Conservation (phyloP, 345 rosid genomes). For the Rhodamnia rubescens region DNA sequence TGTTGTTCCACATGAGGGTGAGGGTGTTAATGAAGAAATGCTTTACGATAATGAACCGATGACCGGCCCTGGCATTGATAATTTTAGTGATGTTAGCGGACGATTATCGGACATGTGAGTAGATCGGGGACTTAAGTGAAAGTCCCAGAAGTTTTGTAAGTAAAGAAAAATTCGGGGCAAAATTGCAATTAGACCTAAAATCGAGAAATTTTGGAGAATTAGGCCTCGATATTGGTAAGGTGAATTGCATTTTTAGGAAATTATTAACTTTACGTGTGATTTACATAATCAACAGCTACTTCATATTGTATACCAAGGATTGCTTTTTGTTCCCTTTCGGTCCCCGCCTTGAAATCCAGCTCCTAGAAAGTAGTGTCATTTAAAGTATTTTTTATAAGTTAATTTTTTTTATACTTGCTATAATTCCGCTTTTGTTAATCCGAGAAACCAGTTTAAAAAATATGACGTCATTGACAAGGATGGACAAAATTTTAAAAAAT, state of each 20-base stretch:
- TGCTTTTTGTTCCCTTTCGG: background rate
- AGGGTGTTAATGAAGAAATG: rapidly evolving
- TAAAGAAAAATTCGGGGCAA: background rate
- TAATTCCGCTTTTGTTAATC: background rate
- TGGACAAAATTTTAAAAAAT: background rate
- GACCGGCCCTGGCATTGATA: background rate
- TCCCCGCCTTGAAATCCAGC: background rate
- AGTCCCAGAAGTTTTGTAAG: background rate
- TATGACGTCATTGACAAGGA: background rate
- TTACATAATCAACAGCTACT: background rate
- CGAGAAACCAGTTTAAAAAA: background rate
- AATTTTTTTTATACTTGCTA: background rate
- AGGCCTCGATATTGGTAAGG: background rate
- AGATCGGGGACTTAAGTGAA: background rate
- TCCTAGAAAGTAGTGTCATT: background rate
- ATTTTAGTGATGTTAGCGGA: background rate
- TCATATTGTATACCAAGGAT: background rate
- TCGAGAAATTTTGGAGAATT: background rate
- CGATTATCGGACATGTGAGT: background rate
- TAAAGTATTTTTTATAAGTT: background rate
- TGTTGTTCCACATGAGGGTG: background rate
- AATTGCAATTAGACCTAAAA: background rate
- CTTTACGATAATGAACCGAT: background rate
- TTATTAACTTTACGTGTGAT: background rate
- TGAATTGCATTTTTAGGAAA: background rate